These are phyloP conservation scores for Solanum chiquidenum DNA, from an alignment of 257 asterid species.

Conservation along the genomic window DNA sequence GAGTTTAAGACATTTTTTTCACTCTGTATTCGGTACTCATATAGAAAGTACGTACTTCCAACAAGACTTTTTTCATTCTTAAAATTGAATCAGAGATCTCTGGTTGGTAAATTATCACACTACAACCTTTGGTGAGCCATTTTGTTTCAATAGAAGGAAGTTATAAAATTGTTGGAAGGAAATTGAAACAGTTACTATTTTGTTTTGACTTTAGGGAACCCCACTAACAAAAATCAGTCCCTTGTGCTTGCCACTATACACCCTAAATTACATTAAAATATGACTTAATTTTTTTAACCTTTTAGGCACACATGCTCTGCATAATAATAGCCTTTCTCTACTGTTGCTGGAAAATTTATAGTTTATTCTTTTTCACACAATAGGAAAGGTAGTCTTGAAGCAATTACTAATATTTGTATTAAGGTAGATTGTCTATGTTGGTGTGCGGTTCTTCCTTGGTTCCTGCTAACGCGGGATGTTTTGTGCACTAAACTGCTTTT, in stretches of 20 bases:
- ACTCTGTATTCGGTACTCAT: too few relatives aligned
- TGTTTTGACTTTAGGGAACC: background rate
- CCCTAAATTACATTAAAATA: background rate
- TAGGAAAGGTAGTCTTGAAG: background rate
- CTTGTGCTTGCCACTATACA: background rate
- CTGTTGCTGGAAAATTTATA: too few relatives aligned
- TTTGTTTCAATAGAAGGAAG: background rate
- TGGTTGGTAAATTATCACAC: too few relatives aligned
- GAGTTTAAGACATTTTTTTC: background rate
- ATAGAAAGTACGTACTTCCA: too few relatives aligned
- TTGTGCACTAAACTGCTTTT: fast-evolving
- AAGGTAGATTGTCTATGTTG: fast-evolving
- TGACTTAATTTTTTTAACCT: background rate
- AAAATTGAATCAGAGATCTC: too few relatives aligned
- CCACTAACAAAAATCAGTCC: background rate
- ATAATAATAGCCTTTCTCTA: background rate
- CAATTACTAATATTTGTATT: background rate
- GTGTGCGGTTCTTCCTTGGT: too few relatives aligned
- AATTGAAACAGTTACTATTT: background rate
- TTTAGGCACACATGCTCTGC: background rate
- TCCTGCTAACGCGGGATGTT: fast-evolving
- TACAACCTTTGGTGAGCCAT: too few relatives aligned
- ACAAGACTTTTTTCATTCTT: too few relatives aligned
- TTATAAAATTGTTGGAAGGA: background rate
- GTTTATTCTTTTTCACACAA: background rate